Percentiles rank a stretch among this genome's conserved stretches.
phyloP scores from a whole-genome alignment of 768 basidiomycete species.

The Phaeolepiota aurea region DNA sequence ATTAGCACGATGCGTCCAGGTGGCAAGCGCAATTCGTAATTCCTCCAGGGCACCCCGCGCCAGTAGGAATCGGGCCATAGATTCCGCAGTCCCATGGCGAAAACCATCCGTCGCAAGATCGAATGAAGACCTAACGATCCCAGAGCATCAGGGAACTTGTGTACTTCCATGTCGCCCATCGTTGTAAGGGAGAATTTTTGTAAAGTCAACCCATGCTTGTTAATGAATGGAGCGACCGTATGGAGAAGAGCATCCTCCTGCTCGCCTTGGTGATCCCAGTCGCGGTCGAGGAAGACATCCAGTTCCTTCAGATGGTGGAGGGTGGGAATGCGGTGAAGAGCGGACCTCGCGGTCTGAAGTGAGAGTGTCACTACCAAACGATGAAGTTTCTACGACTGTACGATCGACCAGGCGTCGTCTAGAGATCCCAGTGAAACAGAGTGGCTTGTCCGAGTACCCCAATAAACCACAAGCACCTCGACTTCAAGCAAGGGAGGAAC shows the following conservation, averaged over 20 bases:
- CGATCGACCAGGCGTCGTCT: neutral
- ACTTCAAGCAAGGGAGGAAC: neutral
- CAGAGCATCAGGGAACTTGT: neutral
- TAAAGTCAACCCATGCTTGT: neutral
- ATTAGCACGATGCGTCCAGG: neutral
- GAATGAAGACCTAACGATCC: slow-evolving; percentile 3
- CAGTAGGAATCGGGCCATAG: neutral
- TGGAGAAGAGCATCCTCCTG: neutral
- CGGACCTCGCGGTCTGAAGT: neutral
- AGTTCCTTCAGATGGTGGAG: neutral
- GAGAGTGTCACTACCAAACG: neutral
- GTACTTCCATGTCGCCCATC: neutral
- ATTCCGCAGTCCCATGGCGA: neutral
- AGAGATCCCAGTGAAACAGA: neutral
- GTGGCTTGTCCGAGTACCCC: too few species aligned
- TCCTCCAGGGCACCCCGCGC: neutral
- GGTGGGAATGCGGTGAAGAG: neutral
- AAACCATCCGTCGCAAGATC: neutral
- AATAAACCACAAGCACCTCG: neutral
- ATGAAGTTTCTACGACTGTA: neutral
- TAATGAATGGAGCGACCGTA: neutral
- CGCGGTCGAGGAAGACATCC: neutral
- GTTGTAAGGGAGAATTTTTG: neutral
- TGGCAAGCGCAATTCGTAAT: neutral
- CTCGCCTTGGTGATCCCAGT: too few species aligned